Evolutionary conservation across 495 filamentous ascomycete genomes (phyloP), one percentile per base, ranked within the genome.

Genomic region (Aspergillus hancockii): DNA sequence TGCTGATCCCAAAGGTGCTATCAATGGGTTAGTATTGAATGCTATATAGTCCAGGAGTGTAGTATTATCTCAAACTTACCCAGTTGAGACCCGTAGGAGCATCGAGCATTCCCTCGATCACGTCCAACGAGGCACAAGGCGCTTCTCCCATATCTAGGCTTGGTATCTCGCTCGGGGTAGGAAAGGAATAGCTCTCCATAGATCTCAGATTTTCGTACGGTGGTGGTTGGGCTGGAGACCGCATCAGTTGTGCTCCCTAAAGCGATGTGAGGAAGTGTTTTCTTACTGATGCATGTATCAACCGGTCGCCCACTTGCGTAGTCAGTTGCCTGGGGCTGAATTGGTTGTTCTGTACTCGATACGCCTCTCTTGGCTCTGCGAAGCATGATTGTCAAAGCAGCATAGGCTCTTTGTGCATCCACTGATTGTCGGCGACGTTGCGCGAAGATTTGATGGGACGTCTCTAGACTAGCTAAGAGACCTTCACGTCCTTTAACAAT

Each of bases 331-430:
- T 18, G 32, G 1, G 9, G 32, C 32, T 36, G 32, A 36, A 36
- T 16, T 18, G 21, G 10, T 23, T 47, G 43, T 21, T 6, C 4
- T 23, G 19, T 47, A n/a, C 43, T 14, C 21, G 19, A 23, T 3
- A 23, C 12, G 43, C 25, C 53, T 25, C 51, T 53, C 40, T 84
- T 86, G 14, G 93, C 78, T 66, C 91, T 88, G 22, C 82, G 79
- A 47, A 96, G 76, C 85, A 94, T 93, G 49, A 93, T 82, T 22
- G 81, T 80, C 34, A 97, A 73, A 3, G 89, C 83, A 19, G 79
- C 80, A 52, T 83, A 85, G 9, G 90, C 92, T 67, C 92, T 93
- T 64, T 88, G 89, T 0, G 90, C 88, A 65, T 96, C 91, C 57
- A 91, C 84, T 6, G 89, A 92, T 18, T 81, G 78, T 28, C 87